Base-by-base conservation (phyloP, 768 basidiomycete genomes). In the Suillus fuscotomentosus region DNA sequence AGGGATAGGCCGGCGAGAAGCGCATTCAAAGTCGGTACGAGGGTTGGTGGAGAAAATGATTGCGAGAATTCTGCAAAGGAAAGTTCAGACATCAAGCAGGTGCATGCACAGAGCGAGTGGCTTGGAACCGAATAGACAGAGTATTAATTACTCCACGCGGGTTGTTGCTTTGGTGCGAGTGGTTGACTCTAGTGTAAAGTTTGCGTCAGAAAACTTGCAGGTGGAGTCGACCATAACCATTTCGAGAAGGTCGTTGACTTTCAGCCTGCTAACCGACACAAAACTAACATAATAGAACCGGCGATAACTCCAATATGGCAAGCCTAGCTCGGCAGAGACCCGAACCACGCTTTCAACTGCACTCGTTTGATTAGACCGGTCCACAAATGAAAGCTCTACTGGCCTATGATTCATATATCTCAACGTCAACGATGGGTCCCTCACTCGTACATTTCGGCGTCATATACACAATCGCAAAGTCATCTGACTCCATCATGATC, bases 1-100 rank as follows among this genome's bases (percentile, higher is more conserved):
- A 88, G 73, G 22, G 74, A 67, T 51, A 88, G 73, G 0, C 77
- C 70, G 1, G 66, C 67, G 42, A 88, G 79, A 47, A 88, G 82
- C 27, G 72, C 66, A 67, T 87, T 87, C 36, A 88, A 75, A 36
- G 68, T 65, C 0, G 71, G 64, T 13, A 76, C 36, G 14, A 78
- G 50, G 1, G 69, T 48, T 3, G 68, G 61, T 10, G 48, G 48
- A 17, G 63, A 63, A 48, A 63, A 61, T 15, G 41, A 27, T 36
- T 63, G 60, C 24, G 63, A 63, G 24, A 61, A 63, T n/a, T 63
- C 63, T 42, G 63, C 63, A 2, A 63, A 48, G 22, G 63, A 63
- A 10, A 42, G 31, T 8, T 63, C 63, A 43, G 63, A 63, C 63
- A 63, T 63, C 10, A 47, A 36, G 41, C 17, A 20, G 17, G 27